Percentiles rank a stretch among this genome's conserved stretches.
Conservation (phyloP, 1,284 basidiomycete species). For the Trichosporon faecale region DNA sequence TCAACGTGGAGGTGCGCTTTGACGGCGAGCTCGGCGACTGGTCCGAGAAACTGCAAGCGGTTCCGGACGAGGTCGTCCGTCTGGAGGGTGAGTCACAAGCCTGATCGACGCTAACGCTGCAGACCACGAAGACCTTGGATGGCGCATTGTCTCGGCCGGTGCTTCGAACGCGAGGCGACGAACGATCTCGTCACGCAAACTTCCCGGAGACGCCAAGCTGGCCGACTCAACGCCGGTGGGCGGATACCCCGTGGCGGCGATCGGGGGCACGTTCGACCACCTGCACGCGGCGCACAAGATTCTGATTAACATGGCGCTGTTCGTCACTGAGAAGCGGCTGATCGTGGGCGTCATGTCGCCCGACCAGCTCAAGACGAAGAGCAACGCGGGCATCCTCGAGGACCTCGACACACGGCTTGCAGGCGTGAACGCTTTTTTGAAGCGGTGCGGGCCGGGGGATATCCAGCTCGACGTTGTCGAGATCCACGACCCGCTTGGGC, state of each 20-base stretch:
- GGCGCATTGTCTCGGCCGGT: slow-evolving; percentile 8
- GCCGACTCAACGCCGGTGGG: neutral
- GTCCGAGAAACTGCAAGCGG: slow-evolving; percentile 25
- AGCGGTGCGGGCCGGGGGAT: slow-evolving; percentile 21
- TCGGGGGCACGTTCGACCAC: slow-evolving; percentile 92
- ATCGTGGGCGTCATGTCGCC: slow-evolving; percentile 85
- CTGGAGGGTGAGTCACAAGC: slow-evolving; percentile 23
- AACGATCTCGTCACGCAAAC: neutral
- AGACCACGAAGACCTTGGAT: slow-evolving; percentile 13
- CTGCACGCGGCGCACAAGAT: slow-evolving; percentile 98
- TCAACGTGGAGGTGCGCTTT: slow-evolving; percentile 48
- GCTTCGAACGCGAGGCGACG: neutral
- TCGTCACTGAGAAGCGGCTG: slow-evolving; percentile 72
- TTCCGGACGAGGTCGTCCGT: slow-evolving; percentile 19
- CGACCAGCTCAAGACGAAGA: slow-evolving; percentile 69
- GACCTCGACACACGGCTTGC: slow-evolving; percentile 59
- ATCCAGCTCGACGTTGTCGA: slow-evolving; percentile 59
- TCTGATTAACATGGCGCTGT: slow-evolving; percentile 83
- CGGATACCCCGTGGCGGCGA: slow-evolving; percentile 47
- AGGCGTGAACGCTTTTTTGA: slow-evolving; percentile 63
- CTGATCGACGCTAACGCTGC: neutral
- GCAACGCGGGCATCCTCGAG: slow-evolving; percentile 68
- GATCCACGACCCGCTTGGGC: slow-evolving; percentile 79
- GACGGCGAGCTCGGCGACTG: slow-evolving; percentile 37
- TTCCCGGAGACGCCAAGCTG: neutral